Evolutionary conservation across 2,329 filamentous ascomycete genomes (phyloP).

Genomic region (Ceratocystis cubensis): DNA sequence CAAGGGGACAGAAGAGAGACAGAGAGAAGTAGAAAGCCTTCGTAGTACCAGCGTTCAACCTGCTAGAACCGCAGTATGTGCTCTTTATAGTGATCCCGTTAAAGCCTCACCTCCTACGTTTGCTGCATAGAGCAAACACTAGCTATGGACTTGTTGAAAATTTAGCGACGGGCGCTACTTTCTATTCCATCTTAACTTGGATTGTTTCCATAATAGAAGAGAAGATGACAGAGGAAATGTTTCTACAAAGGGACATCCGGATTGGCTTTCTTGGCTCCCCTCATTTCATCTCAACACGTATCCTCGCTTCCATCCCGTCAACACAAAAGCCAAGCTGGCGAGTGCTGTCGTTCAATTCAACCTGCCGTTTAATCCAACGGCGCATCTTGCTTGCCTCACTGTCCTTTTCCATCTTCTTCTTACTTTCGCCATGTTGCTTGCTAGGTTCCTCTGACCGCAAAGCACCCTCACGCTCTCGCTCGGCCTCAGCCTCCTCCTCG

Average conservation of each 20-base stretch:
- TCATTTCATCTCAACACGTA: constrained; percentile 42
- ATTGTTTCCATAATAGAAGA: too few species aligned
- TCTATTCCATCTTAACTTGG: background rate
- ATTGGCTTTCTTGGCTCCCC: background rate
- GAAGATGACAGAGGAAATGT: background rate
- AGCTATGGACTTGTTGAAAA: background rate
- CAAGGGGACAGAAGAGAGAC: background rate
- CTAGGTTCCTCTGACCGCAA: constrained; percentile 22
- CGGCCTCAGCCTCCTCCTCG: constrained; percentile 35
- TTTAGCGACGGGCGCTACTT: background rate
- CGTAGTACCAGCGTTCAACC: background rate
- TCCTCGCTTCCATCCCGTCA: constrained; percentile 55
- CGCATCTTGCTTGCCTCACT: constrained; percentile 31
- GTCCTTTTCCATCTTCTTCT: constrained; percentile 26
- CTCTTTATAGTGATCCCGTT: background rate
- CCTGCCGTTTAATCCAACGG: constrained; percentile 63
- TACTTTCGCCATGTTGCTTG: constrained; percentile 20
- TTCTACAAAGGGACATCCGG: background rate
- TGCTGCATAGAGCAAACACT: background rate
- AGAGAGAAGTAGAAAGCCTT: background rate
- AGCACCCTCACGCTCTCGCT: constrained; percentile 27
- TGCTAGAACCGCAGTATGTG: background rate
- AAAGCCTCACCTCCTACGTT: background rate
- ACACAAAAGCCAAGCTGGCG: constrained; percentile 74
- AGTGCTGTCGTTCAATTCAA: constrained; percentile 67